These are phyloP conservation scores for Auriscalpium vulgare DNA, from an alignment of 768 basidiomycete species.

Conservation along the genomic window DNA sequence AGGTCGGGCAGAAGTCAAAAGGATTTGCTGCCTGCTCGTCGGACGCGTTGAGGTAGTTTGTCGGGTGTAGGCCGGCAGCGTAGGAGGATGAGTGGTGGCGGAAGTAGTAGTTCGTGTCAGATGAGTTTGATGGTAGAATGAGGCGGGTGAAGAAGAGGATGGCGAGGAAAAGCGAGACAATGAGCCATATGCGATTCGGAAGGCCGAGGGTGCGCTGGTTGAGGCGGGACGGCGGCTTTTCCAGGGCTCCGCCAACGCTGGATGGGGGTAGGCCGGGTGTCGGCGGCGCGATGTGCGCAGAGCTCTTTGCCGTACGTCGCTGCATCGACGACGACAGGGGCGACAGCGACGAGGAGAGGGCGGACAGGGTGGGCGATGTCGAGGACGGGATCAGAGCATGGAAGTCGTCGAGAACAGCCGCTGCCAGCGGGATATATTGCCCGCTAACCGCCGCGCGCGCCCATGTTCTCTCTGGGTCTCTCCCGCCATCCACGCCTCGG, in stretches of 20 bases:
- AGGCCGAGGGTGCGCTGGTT: slow-evolving; percentile 53
- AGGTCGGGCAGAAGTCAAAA: slow-evolving; percentile 87
- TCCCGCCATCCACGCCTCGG: too few species aligned
- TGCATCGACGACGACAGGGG: slow-evolving; percentile 36
- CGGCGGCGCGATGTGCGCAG: slow-evolving; percentile 50
- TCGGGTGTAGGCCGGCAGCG: slow-evolving; percentile 45
- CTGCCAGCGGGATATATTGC: neutral
- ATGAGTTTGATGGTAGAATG: slow-evolving; percentile 31
- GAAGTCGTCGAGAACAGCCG: slow-evolving; percentile 1
- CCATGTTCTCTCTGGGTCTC: too few species aligned
- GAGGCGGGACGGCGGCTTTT: slow-evolving; percentile 43
- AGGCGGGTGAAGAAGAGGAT: slow-evolving; percentile 52
- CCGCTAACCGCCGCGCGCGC: neutral
- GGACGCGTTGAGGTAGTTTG: slow-evolving; percentile 74
- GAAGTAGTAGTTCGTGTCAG: slow-evolving; percentile 17
- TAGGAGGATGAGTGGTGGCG: slow-evolving; percentile 19
- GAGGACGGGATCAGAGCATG: slow-evolving; percentile 3
- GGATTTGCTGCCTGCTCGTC: slow-evolving; percentile 52
- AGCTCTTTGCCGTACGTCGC: slow-evolving; percentile 45
- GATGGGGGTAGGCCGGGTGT: slow-evolving; percentile 28
- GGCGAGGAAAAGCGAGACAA: slow-evolving; percentile 44
- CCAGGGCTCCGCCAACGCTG: slow-evolving; percentile 35
- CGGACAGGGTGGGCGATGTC: slow-evolving; percentile 3
- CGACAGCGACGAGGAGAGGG: slow-evolving; percentile 3
- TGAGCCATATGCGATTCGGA: slow-evolving; percentile 62